Evolutionary conservation across 257 asterid genomes (phyloP), one percentile per base, ranked within the genome.

Genomic region (Paulownia fortunei): DNA sequence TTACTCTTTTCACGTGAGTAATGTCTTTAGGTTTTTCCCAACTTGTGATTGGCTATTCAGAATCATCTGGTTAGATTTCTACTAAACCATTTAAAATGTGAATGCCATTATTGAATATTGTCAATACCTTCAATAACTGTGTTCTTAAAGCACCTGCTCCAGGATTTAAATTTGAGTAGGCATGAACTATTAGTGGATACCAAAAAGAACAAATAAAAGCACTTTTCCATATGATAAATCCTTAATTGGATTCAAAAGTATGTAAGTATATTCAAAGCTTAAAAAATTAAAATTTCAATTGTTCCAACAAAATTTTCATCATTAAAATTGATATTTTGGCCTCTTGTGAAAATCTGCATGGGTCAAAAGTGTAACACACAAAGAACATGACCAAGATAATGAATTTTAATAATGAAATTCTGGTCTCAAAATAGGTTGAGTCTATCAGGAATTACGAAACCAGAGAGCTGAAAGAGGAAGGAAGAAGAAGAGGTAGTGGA

Each of bases 41-140:
- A 11, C 56, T 49, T 73, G 19, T 62, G 63, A 61, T n/a, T 68
- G 39, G 73, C 74, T 72, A 72, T 52, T 76, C 26, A 23, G 73
- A 19, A 41, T 74, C 12, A 63, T 39, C 30, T 44, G 46, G 71
- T 69, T 32, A 0, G 41, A 32, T 68, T 58, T 69, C 59, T 19
- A 47, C 46, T 0, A 4, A 71, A 12, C 44, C 7, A 15, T 81
- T 13, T 36, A 18, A 27, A 21, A 39, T 37, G 15, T 66, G 23
- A 19, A 73, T 46, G 19, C 56, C 55, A 7, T 76, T 47, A 36
- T 3, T 30, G 7, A 61, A 47, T 39, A 67, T 15, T 61, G 52
- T 62, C 66, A 34, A 12, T 71, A 41, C 69, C 54, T 70, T 46
- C 23, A 16, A 54, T 24, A 51, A 30, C 64, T 39, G 54, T 63